phyloP scores from a whole-genome alignment of 352 stramenopile genomes.

The Globisporangium lucens region DNA sequence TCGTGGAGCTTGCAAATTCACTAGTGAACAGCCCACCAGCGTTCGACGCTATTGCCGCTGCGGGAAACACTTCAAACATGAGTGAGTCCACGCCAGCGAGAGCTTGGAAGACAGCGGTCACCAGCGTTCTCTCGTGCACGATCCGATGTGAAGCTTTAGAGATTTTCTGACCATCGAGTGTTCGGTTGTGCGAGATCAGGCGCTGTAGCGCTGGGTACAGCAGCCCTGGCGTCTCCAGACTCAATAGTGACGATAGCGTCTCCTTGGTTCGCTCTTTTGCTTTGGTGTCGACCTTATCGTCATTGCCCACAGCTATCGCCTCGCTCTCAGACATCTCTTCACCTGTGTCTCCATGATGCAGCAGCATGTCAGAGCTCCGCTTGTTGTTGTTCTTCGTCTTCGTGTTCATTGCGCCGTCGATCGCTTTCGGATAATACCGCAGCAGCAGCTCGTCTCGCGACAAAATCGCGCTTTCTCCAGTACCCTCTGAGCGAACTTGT shows the following conservation, averaged over 20 bases:
- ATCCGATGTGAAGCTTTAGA: slow-evolving; percentile 17
- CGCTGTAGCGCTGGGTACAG: not conserved
- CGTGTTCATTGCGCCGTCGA: not conserved
- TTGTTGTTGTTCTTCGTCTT: not conserved
- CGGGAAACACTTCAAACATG: slow-evolving; percentile 40
- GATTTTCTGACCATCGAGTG: not conserved
- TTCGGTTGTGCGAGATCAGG: not conserved
- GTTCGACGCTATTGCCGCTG: not conserved
- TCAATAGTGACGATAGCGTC: not conserved
- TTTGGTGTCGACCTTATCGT: not conserved
- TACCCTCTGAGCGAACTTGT: not conserved
- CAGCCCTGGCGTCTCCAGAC: slow-evolving; percentile 7
- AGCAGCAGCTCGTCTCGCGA: slow-evolving; percentile 36
- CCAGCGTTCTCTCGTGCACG: slow-evolving; percentile 47
- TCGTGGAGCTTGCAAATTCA: slow-evolving; percentile 26
- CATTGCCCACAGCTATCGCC: not conserved
- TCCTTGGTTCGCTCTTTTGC: not conserved
- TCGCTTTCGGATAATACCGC: slow-evolving; percentile 34
- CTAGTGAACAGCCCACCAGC: slow-evolving; percentile 27
- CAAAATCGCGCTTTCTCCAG: not conserved
- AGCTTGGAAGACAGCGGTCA: slow-evolving; percentile 55
- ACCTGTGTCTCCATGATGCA: not conserved
- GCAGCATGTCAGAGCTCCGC: not conserved
- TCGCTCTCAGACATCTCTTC: slow-evolving; percentile 13
- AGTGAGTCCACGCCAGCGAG: slow-evolving; percentile 47